A percentile compares a stretch with the other conserved stretches of the same genome.
phyloP scores from a whole-genome alignment of 169 alveolate genomes.

The Cystoisospora suis region DNA sequence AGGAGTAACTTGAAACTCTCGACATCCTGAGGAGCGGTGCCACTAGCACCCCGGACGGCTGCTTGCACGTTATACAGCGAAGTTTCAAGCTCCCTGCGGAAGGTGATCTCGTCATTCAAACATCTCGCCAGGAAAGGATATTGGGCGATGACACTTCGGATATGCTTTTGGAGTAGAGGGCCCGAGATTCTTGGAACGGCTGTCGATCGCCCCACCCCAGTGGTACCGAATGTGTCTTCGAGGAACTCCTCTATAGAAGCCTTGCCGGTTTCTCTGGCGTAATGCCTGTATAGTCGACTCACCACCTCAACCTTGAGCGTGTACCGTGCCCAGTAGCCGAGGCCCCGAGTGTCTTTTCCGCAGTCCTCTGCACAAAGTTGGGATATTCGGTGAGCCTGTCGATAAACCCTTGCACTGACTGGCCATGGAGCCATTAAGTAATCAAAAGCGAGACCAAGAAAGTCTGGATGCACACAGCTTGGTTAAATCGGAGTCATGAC shows the following conservation, averaged over 20 bases:
- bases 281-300: neutral
- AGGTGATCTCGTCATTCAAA: neutral
- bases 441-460: neutral
- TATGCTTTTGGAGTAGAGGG: neutral
- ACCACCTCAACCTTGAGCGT: slow-evolving; percentile 5
- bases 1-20: too few relatives aligned
- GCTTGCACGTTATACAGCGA: neutral
- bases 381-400: neutral
- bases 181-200: too few relatives aligned
- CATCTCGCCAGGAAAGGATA: neutral
- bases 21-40: too few relatives aligned
- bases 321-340: slow-evolving; percentile 14
- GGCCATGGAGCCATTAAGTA: neutral
- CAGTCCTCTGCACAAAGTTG: neutral
- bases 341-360: neutral
- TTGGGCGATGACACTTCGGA: neutral
- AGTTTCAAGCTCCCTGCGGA: neutral
- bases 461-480: too few relatives aligned
- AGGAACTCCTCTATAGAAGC: slow-evolving; percentile 5
- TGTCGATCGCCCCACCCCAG: too few relatives aligned
- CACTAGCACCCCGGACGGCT: too few relatives aligned
- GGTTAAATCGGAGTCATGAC: too few relatives aligned
- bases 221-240: neutral
- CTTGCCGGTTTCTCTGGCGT: neutral
- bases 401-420: neutral